A percentile compares a stretch with the other conserved stretches of the same genome.
Evolutionary conservation across 371 early-diverging fungal species (phyloP).

Genomic region (Mucor mucedo): DNA sequence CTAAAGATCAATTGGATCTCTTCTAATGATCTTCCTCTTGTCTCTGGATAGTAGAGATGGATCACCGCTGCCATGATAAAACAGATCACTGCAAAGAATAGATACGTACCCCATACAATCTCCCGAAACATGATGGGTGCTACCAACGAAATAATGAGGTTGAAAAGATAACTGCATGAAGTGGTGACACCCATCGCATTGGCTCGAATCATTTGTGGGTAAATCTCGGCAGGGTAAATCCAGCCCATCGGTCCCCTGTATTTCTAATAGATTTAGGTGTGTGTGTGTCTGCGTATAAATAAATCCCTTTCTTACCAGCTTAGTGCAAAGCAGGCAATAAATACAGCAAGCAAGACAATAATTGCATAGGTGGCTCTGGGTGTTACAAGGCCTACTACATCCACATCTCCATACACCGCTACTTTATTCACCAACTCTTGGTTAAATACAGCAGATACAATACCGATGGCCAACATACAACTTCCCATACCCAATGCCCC

Average conservation of each 20-base stretch:
- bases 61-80: constrained; percentile 61
- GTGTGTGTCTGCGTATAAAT: background rate
- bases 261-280: background rate
- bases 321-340: constrained; percentile 75
- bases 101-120: constrained; percentile 63
- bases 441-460: constrained; percentile 52
- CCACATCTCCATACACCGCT: constrained; percentile 23
- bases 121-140: constrained; percentile 63
- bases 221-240: constrained; percentile 81
- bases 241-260: constrained; percentile 83
- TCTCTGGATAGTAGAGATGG: constrained; percentile 81
- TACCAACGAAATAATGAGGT: constrained; percentile 64
- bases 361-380: constrained; percentile 48
- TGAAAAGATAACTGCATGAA: constrained; percentile 85
- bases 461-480: constrained; percentile 47
- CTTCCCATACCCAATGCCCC: constrained; percentile 51
- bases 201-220: constrained; percentile 63
- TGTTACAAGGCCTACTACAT: constrained; percentile 38
- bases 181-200: constrained; percentile 86
- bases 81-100: constrained; percentile 67
- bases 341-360: constrained; percentile 65
- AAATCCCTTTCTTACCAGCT: constrained; percentile 55
- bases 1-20: constrained; percentile 56
- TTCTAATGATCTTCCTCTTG: constrained; percentile 54
- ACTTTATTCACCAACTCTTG: constrained; percentile 9